Evolutionary conservation across 176 grass and related monocot genomes (phyloP).

Genomic region (Avena eriantha): DNA sequence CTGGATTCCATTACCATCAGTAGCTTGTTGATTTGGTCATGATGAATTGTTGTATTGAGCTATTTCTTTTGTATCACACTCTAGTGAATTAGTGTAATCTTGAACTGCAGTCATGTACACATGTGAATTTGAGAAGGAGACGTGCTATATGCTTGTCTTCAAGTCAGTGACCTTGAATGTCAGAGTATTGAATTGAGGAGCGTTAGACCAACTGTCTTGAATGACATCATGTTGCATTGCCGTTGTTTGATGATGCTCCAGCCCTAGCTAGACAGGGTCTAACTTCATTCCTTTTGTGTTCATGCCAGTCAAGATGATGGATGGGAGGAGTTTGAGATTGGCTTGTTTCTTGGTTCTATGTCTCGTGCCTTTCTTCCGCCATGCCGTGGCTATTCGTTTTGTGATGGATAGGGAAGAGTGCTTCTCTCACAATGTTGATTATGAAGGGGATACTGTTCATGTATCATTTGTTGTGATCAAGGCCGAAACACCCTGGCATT

Average conservation of each 20-base stretch:
- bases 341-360: constrained; percentile 42
- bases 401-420: constrained; percentile 97
- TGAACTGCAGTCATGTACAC: neutral
- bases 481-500: constrained; percentile 91
- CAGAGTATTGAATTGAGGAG: neutral
- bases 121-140: neutral
- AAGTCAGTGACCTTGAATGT: neutral
- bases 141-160: neutral
- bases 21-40: neutral
- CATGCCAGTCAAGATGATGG: constrained; percentile 48
- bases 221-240: neutral
- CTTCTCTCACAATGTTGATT: constrained; percentile 85
- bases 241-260: neutral
- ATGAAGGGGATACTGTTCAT: constrained; percentile 84
- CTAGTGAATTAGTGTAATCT: neutral
- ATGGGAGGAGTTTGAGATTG: constrained; percentile 39
- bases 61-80: neutral
- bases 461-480: constrained; percentile 94
- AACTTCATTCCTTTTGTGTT: neutral
- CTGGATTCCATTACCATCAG: neutral
- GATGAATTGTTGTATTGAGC: neutral
- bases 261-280: neutral
- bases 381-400: constrained; percentile 68
- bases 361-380: constrained; percentile 32
- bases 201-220: neutral